Evolutionary conservation across 257 asterid genomes (phyloP).

Genomic region (Asclepias syriaca): DNA sequence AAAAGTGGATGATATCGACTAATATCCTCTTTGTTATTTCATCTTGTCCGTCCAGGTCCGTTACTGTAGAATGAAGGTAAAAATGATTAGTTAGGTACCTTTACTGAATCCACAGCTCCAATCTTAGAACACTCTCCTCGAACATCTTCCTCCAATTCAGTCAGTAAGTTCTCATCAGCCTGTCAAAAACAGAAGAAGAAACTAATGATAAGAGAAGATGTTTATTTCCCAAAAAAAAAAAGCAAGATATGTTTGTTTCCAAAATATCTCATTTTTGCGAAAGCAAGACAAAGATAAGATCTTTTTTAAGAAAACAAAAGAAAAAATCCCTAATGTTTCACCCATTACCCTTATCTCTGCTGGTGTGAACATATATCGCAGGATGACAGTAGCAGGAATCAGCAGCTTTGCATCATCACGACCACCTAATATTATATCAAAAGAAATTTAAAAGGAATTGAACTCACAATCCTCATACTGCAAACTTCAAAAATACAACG

Average conservation of each 20-base stretch:
- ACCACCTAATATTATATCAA: constrained; percentile 65
- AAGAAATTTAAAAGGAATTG: constrained; percentile 12
- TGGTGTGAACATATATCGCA: constrained; percentile 86
- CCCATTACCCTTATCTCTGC: constrained; percentile 76
- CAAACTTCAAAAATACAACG: background rate
- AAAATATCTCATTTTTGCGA: background rate
- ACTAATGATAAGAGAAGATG: background rate
- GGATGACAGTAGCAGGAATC: constrained; percentile 77
- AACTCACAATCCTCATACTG: background rate
- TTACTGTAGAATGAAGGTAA: background rate
- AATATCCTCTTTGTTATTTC: background rate
- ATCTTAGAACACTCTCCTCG: constrained; percentile 78
- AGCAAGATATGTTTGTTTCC: too few relatives aligned
- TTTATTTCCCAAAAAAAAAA: too few relatives aligned
- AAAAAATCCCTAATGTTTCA: background rate
- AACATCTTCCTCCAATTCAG: constrained; percentile 81
- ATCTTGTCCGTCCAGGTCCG: too few relatives aligned
- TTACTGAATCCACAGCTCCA: constrained; percentile 80
- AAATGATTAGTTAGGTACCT: constrained; percentile 33
- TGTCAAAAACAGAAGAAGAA: constrained; percentile 21
- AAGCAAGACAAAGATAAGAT: background rate
- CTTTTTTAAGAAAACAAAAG: too few relatives aligned
- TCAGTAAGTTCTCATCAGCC: constrained; percentile 64
- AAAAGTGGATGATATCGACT: background rate
- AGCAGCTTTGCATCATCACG: constrained; percentile 78